Evolutionary conservation across 2,329 filamentous ascomycete species (phyloP).

Genomic region (Colletotrichum horii): DNA sequence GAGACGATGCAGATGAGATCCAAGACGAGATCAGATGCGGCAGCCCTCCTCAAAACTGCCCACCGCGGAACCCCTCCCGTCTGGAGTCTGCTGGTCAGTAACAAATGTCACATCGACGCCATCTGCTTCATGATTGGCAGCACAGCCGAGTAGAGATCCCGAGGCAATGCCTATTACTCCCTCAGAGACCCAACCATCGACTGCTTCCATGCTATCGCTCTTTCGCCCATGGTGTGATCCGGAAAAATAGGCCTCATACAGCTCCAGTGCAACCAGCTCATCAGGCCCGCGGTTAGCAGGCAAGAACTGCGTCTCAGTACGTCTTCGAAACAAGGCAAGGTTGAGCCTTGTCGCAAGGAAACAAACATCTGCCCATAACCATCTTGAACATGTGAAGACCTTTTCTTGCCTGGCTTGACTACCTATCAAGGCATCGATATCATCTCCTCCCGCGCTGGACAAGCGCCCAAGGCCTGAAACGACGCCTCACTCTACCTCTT

Average conservation of each 20-base stretch:
- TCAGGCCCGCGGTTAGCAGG: background rate
- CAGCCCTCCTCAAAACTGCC: background rate
- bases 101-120: background rate
- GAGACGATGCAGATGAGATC: background rate
- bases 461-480: background rate
- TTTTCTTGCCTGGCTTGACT: background rate
- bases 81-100: background rate
- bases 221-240: background rate
- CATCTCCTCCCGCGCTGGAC: background rate
- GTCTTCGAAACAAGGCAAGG: background rate
- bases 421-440: background rate
- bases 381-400: background rate
- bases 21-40: background rate
- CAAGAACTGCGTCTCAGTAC: background rate
- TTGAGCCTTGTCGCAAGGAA: background rate
- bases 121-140: background rate
- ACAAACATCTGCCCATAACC: background rate
- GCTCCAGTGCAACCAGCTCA: background rate
- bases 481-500: background rate
- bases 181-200: background rate
- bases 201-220: background rate
- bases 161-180: background rate
- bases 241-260: background rate
- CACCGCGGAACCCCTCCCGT: background rate
- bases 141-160: background rate